Evolutionary conservation across 2,329 filamentous ascomycete genomes (phyloP).

Genomic region (Aureobasidium musti): DNA sequence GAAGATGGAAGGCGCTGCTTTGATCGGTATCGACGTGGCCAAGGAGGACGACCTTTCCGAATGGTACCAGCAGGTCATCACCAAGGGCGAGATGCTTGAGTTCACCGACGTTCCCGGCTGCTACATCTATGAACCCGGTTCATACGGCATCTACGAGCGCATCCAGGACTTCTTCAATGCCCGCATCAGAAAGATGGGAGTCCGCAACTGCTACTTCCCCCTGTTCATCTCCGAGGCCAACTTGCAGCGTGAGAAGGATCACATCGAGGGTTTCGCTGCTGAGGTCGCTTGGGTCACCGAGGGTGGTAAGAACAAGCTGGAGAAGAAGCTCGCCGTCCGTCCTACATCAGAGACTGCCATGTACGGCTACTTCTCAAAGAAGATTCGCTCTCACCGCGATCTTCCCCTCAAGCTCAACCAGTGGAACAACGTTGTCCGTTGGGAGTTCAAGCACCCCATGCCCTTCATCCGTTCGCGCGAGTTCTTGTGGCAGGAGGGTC

Average conservation of each 20-base stretch:
- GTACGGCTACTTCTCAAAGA: slow-evolving; percentile 95
- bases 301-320: slow-evolving; percentile 88
- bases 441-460: slow-evolving; percentile 93
- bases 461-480: slow-evolving; percentile 89
- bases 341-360: slow-evolving; percentile 77
- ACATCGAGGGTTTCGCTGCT: slow-evolving; percentile 97
- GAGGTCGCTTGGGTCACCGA: slow-evolving; percentile 88
- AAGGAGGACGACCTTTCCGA: slow-evolving; percentile 86
- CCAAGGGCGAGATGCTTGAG: slow-evolving; percentile 96
- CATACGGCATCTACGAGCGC: slow-evolving; percentile 68
- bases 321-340: slow-evolving; percentile 72
- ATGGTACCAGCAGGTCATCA: slow-evolving; percentile 98
- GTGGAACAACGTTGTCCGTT: slow-evolving; percentile 94
- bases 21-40: slow-evolving; percentile 84
- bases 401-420: slow-evolving; percentile 93
- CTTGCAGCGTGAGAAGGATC: slow-evolving; percentile 82
- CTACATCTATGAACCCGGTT: slow-evolving; percentile 80
- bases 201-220: slow-evolving; percentile 95
- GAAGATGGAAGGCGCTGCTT: slow-evolving; percentile 59
- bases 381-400: slow-evolving; percentile 95
- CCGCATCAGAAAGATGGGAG: slow-evolving; percentile 85
- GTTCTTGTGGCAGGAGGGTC: slow-evolving; percentile 98
- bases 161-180: slow-evolving; percentile 61
- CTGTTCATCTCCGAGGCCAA: slow-evolving; percentile 94
- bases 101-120: slow-evolving; percentile 99